Evolutionary conservation across 2,329 filamentous ascomycete genomes (phyloP), one percentile per base, ranked within the genome.

Genomic region (Aspergillus latus): DNA sequence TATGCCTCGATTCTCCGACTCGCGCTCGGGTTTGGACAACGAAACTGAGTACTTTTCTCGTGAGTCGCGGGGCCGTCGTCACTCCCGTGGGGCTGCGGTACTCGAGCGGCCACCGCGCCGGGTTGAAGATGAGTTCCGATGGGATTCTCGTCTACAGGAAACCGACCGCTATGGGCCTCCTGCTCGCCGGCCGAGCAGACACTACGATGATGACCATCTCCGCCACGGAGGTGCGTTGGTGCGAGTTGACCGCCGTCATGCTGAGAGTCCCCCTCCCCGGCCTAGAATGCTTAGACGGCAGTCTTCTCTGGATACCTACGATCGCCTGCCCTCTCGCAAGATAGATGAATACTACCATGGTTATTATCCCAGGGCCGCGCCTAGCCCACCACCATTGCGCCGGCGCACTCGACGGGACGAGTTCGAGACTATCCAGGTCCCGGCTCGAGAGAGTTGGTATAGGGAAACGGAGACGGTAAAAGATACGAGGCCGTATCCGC

Each of bases 231-330:
- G 79, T 54, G 79, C 82, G 5, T 72, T 86, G 62, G 81, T 77
- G 56, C 81, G 84, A 51, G 84, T 82, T 45, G 78, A 82, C 50
- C 84, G 84, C 56, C 79, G 82, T 52, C 82, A 83, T 34, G 82
- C 83, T 8, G 82, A 81, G 2, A 75, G 79, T 52, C 75, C 79
- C 43, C 76, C 78, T 45, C 80, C 82, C 34, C 82, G 88, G 45
- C 92, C 91, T 2, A 80, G 80, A 30, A 81, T 92, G 61, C 68
- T 94, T 49, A 84, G 92, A 56, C 85, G 92, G 43, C 92, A 96
- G 72, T 96, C 91, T 11, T 96, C 91, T 51, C 80, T 96, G 39
- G 92, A 96, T 72, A 96, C 89, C 0, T 96, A 91, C 69, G 92
- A 97, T 73, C 86, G 92, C 48, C 85, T 85, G 28, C 88, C 89